Evolutionary conservation across 257 asterid genomes (phyloP).

Genomic region (Solanum sparsipilum): DNA sequence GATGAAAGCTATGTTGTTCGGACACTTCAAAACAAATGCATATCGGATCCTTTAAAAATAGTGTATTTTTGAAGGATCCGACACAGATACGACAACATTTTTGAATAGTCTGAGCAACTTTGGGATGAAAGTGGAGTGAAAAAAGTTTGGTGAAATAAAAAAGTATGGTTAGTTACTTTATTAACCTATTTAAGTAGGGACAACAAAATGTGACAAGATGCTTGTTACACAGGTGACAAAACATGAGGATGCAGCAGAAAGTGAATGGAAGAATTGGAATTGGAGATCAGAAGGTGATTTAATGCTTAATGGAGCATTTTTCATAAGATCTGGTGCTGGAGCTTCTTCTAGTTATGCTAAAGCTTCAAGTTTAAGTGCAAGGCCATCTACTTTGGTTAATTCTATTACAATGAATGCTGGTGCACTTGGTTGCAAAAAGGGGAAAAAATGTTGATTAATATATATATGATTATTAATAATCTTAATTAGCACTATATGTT

Average conservation of each 20-base stretch:
- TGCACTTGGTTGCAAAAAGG: conserved; percentile 53
- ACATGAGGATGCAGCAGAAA: conserved; percentile 57
- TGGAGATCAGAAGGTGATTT: conserved; percentile 86
- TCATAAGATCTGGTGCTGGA: conserved; percentile 64
- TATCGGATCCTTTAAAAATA: no score
- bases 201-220: not conserved
- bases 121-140: not conserved
- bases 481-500: not conserved
- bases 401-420: conserved; percentile 58
- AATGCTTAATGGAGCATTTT: conserved; percentile 81
- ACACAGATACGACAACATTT: no score
- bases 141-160: not conserved
- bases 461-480: not conserved
- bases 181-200: not conserved
- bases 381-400: conserved; percentile 58
- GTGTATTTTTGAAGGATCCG: no score
- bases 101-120: not conserved
- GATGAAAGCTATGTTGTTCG: not conserved
- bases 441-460: conserved; percentile 33
- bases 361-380: conserved; percentile 88
- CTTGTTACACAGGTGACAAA: conserved; percentile 45
- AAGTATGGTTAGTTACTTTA: not conserved
- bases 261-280: conserved; percentile 70
- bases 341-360: conserved; percentile 76
- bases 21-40: no score